phyloP scores from a whole-genome alignment of 768 basidiomycete genomes.

The Melanogaster broomeanus region DNA sequence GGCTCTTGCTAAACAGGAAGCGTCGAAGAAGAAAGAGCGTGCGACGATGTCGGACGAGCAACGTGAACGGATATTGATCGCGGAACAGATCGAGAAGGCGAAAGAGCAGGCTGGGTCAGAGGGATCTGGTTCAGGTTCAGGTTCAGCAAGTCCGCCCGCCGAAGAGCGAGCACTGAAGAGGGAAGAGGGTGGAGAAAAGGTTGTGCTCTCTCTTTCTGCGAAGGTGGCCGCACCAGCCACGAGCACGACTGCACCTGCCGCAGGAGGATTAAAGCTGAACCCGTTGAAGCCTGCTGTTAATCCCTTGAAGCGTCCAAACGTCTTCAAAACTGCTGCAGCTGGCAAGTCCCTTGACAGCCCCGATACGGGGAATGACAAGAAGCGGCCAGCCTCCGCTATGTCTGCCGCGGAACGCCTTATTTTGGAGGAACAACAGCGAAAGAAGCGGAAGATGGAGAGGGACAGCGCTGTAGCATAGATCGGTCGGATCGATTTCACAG shows the following conservation, averaged over 20 bases:
- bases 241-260: conserved; percentile 34
- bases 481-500: not conserved
- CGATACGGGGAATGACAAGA: conserved; percentile 51
- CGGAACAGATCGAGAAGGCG: conserved; percentile 94
- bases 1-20: conserved; percentile 87
- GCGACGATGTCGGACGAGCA: conserved; percentile 92
- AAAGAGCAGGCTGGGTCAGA: conserved; percentile 45
- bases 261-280: conserved; percentile 60
- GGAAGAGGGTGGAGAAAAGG: conserved; percentile 70
- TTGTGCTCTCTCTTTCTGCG: conserved; percentile 69
- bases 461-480: conserved; percentile 27
- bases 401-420: conserved; percentile 86
- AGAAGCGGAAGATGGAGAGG: conserved; percentile 74
- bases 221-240: conserved; percentile 44
- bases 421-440: conserved; percentile 88
- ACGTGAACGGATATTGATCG: conserved; percentile 84
- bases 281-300: conserved; percentile 44
- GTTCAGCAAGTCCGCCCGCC: conserved; percentile 38
- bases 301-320: conserved; percentile 72
- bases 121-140: conserved; percentile 26
- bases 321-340: conserved; percentile 57
- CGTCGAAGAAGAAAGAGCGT: conserved; percentile 88
- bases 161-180: conserved; percentile 65
- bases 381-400: conserved; percentile 63
- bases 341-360: conserved; percentile 29